Percentiles rank a stretch among this genome's conserved stretches.
phyloP scores from a whole-genome alignment of 2,329 filamentous ascomycete species.

The Trichoderma koningii region DNA sequence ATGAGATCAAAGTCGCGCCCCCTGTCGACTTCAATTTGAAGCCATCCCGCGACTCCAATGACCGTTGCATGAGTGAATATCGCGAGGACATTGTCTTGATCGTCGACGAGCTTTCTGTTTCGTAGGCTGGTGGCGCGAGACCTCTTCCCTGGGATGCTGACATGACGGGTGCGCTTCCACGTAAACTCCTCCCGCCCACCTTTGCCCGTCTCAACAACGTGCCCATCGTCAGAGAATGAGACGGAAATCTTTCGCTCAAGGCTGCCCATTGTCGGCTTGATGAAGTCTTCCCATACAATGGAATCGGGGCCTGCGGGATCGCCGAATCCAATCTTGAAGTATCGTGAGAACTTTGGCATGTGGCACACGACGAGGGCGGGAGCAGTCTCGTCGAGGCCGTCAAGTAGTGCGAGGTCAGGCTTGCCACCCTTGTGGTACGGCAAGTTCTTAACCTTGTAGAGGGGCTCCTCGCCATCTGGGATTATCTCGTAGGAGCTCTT shows the following conservation, averaged over 20 bases:
- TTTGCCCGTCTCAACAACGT: constrained; percentile 8
- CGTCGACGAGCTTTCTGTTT: constrained; percentile 29
- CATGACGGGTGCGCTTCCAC: constrained; percentile 30
- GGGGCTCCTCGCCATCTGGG: constrained; percentile 4
- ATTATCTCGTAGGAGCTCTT: constrained; percentile 20
- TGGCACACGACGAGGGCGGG: constrained; percentile 29
- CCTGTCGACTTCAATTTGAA: constrained; percentile 30
- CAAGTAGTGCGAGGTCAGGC: constrained; percentile 29
- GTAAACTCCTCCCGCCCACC: constrained; percentile 21
- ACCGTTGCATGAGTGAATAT: constrained; percentile 27
- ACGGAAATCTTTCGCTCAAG: constrained; percentile 25
- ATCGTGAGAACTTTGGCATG: constrained; percentile 28
- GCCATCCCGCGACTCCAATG: constrained; percentile 22
- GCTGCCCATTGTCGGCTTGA: constrained; percentile 16
- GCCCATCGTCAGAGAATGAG: constrained; percentile 5
- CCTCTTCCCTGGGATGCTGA: constrained; percentile 23
- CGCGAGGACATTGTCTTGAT: constrained; percentile 27
- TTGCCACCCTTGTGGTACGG: not conserved
- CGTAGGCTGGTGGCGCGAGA: constrained; percentile 2
- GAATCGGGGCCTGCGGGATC: constrained; percentile 22
- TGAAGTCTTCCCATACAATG: constrained; percentile 32
- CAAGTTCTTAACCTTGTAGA: constrained; percentile 26
- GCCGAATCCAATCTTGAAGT: constrained; percentile 32
- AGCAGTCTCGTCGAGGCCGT: constrained; percentile 19
- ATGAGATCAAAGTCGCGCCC: constrained; percentile 30